These are phyloP conservation scores for Nigrospora oryzae DNA, from an alignment of 2,329 filamentous ascomycete species.

Conservation along the genomic window DNA sequence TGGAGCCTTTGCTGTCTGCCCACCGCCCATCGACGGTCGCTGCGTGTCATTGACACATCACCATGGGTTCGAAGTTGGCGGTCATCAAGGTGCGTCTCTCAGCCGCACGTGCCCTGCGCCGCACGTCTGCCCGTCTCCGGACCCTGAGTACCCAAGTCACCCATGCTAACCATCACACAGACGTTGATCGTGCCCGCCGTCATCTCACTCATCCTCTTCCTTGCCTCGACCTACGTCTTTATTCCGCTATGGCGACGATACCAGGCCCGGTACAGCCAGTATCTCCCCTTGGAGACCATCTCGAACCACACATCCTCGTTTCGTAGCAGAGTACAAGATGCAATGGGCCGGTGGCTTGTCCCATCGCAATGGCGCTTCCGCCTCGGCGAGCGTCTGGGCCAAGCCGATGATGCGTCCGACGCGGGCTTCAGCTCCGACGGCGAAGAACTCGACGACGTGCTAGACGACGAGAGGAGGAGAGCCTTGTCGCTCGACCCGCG, in stretches of 20 bases:
- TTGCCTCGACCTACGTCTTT: constrained; percentile 55
- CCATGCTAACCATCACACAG: constrained; percentile 27
- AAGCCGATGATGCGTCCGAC: constrained; percentile 31
- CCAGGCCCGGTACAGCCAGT: constrained; percentile 63
- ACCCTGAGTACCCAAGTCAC: too few relatives aligned
- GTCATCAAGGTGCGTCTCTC: too few relatives aligned
- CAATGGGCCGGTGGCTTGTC: constrained; percentile 29
- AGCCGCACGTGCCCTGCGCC: too few relatives aligned
- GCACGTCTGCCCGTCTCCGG: too few relatives aligned
- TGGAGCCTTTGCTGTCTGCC: too few relatives aligned
- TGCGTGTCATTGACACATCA: too few relatives aligned
- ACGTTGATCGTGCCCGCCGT: constrained; percentile 62
- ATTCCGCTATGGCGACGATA: constrained; percentile 63
- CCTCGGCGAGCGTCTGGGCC: constrained; percentile 27
- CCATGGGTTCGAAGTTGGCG: too few relatives aligned
- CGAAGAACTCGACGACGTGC: constrained; percentile 58
- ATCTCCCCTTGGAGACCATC: constrained; percentile 60
- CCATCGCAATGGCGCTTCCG: constrained; percentile 41
- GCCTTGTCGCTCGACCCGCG: constrained; percentile 28
- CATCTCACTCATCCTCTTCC: constrained; percentile 62
- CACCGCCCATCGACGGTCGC: too few relatives aligned
- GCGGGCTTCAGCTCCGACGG: constrained; percentile 57
- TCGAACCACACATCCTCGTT: constrained; percentile 47
- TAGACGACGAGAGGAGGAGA: constrained; percentile 39
- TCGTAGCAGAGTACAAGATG: constrained; percentile 39